Evolutionary conservation across 2,329 filamentous ascomycete genomes (phyloP).

Genomic region (Delphinella strobiligena): DNA sequence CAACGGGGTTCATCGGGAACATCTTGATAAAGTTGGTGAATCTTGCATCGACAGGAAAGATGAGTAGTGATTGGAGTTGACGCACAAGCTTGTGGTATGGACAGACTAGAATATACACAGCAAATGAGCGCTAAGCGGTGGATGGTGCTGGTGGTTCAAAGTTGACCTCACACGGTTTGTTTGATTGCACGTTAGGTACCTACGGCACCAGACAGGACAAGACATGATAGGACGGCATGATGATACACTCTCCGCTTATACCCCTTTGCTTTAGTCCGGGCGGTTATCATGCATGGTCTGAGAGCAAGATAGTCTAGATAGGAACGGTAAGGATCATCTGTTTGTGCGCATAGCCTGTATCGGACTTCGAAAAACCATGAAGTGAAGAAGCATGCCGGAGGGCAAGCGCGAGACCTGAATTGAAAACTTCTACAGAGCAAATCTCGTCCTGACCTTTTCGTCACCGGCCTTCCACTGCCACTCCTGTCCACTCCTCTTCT

Average conservation of each 20-base stretch:
- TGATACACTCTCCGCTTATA: background rate
- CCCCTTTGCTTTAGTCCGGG: background rate
- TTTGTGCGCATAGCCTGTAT: too few species aligned
- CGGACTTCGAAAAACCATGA: too few species aligned
- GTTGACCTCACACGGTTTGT: too few species aligned
- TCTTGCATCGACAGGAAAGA: constrained; percentile 10
- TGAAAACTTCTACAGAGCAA: constrained; percentile 58
- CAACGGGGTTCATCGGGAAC: constrained; percentile 23
- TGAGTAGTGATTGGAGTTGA: constrained; percentile 3
- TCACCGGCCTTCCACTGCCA: constrained; percentile 96
- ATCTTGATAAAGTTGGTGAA: constrained; percentile 20
- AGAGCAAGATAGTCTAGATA: too few species aligned
- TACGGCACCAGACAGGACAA: background rate
- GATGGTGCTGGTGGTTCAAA: too few species aligned
- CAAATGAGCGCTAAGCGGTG: too few species aligned
- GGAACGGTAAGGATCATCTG: too few species aligned
- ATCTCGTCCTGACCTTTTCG: constrained; percentile 89
- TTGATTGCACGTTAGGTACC: background rate
- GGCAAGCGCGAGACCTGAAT: too few species aligned
- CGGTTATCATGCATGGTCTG: background rate
- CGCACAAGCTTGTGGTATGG: too few species aligned
- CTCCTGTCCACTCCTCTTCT: constrained; percentile 61
- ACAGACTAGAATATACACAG: too few species aligned
- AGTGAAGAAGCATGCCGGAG: too few species aligned
- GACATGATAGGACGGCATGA: background rate